Conservation (phyloP, 139 green algal genomes). For the Micractinium sp. region DNA sequence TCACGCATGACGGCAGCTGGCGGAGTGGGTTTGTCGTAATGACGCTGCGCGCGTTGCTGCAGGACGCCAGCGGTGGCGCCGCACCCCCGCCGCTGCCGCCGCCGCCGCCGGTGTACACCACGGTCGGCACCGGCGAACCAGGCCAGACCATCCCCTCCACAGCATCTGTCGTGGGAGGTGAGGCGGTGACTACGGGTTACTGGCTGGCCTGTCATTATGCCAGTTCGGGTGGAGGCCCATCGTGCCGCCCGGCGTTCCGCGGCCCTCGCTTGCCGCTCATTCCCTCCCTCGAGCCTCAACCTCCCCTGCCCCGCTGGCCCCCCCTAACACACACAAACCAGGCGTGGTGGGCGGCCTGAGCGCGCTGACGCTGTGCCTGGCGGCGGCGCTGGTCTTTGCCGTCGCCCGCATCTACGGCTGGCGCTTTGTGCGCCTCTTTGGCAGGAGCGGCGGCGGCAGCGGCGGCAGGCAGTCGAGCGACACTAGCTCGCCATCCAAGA, state of each 20-base stretch:
- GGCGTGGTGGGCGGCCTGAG: constrained; percentile 27
- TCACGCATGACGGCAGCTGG: too few species aligned
- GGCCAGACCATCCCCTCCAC: constrained; percentile 19
- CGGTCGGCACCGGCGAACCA: not conserved
- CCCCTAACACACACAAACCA: not conserved
- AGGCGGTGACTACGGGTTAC: too few species aligned
- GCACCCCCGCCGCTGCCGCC: not conserved
- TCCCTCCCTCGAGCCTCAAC: not conserved
- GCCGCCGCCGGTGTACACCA: not conserved
- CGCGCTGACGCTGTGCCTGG: constrained; percentile 21
- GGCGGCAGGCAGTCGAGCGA: not conserved
- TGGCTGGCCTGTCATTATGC: too few species aligned
- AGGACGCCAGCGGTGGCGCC: not conserved
- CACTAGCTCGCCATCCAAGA: not conserved
- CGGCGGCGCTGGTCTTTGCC: constrained; percentile 6
- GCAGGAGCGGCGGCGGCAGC: not conserved
- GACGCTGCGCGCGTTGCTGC: not conserved
- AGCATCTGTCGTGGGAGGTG: constrained; percentile 18
- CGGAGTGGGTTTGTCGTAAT: not conserved
- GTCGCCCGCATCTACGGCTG: constrained; percentile 21
- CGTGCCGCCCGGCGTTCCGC: not conserved
- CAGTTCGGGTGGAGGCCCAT: too few species aligned
- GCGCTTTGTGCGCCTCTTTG: not conserved
- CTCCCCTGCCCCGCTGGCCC: not conserved
- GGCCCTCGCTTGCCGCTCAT: not conserved